Percentiles rank a stretch among this genome's conserved stretches.
phyloP scores from a whole-genome alignment of 169 alveolate genomes.

The Neospora caninum region DNA sequence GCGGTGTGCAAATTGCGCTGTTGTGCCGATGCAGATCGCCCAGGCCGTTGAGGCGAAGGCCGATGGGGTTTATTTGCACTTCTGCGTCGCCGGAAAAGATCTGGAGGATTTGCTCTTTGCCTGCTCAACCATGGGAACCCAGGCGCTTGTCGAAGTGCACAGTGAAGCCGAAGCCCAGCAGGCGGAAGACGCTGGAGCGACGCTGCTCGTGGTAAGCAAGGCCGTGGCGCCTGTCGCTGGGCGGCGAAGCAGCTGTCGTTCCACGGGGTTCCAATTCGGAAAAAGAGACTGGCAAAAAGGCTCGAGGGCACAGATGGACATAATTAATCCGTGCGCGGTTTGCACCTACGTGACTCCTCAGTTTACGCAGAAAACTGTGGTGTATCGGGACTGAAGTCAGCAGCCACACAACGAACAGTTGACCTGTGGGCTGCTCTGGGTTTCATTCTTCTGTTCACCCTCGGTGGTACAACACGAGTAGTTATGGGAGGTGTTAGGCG shows the following conservation, averaged over 20 bases:
- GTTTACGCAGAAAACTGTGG: too few relatives aligned
- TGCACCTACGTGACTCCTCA: too few relatives aligned
- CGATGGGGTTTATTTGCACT: conserved; percentile 49
- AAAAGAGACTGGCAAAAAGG: too few relatives aligned
- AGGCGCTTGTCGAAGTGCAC: conserved; percentile 37
- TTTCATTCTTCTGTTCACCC: too few relatives aligned
- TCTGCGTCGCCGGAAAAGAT: background rate
- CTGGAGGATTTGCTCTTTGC: conserved; percentile 31
- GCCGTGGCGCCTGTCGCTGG: background rate
- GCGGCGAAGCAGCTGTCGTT: background rate
- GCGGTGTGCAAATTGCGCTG: background rate
- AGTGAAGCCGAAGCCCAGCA: conserved; percentile 1
- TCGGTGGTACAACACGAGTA: too few relatives aligned
- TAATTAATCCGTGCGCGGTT: too few relatives aligned
- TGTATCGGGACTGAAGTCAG: too few relatives aligned
- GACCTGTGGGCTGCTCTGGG: too few relatives aligned
- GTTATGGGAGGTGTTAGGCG: too few relatives aligned
- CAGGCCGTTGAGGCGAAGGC: conserved; percentile 53
- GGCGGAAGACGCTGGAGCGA: conserved; percentile 31
- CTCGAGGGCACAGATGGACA: too few relatives aligned
- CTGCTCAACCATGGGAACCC: conserved; percentile 25
- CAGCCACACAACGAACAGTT: too few relatives aligned
- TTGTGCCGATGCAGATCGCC: conserved; percentile 10
- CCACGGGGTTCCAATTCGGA: too few relatives aligned
- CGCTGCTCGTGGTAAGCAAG: conserved; percentile 22